phyloP scores from a whole-genome alignment of 2,329 filamentous ascomycete species.

The Penicillium sp. region DNA sequence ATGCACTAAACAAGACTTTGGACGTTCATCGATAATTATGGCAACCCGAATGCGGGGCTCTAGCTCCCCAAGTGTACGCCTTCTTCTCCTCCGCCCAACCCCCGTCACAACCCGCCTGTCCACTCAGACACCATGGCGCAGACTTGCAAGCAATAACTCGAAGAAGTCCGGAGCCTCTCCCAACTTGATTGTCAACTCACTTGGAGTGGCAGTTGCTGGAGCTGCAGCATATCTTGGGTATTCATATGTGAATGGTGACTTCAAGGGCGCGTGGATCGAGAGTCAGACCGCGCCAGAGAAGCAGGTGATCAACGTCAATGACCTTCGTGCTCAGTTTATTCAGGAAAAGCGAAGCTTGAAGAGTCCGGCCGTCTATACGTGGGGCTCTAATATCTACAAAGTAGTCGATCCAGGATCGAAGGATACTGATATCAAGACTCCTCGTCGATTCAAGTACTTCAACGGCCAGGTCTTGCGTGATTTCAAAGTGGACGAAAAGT shows the following conservation, averaged over 20 bases:
- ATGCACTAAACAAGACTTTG: neutral
- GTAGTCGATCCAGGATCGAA: conserved; percentile 85
- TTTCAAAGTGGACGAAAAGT: conserved; percentile 78
- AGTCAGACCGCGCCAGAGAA: conserved; percentile 25
- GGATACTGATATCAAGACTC: conserved; percentile 77
- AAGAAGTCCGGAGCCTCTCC: conserved; percentile 21
- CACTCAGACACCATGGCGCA: conserved; percentile 31
- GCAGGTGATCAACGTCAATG: conserved; percentile 49
- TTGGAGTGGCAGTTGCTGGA: conserved; percentile 38
- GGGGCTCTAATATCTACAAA: conserved; percentile 83
- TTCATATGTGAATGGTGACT: conserved; percentile 32
- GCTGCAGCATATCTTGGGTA: conserved; percentile 39
- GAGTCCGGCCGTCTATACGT: conserved; percentile 87
- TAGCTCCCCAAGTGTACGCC: conserved; percentile 25
- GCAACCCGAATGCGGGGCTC: conserved; percentile 32
- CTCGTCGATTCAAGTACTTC: conserved; percentile 78
- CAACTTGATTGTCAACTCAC: conserved; percentile 37
- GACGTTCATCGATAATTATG: conserved; percentile 31
- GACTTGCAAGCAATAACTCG: conserved; percentile 36
- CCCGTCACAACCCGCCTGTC: conserved; percentile 20
- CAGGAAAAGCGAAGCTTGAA: conserved; percentile 83
- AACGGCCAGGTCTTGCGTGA: conserved; percentile 83
- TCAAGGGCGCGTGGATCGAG: conserved; percentile 24
- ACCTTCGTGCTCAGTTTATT: conserved; percentile 81
- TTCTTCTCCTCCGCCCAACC: conserved; percentile 31